A percentile compares a stretch with the other conserved stretches of the same genome.
These are phyloP conservation scores for Gonapodya prolifera DNA, from an alignment of 192 early-diverging fungal species.

Conservation along the genomic window DNA sequence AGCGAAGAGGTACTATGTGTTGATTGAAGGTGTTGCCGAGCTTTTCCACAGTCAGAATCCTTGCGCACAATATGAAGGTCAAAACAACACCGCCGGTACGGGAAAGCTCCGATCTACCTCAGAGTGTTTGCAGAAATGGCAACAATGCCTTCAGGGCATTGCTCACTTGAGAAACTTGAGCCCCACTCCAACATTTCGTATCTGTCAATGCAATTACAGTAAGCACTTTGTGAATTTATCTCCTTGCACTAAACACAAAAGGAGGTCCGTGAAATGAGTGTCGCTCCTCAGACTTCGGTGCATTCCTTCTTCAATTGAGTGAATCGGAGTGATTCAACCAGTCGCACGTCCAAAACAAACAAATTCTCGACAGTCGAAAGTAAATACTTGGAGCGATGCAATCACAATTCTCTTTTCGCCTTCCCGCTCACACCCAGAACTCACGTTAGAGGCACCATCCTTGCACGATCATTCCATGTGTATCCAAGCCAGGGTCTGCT, in stretches of 20 bases:
- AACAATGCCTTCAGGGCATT: conserved; percentile 80
- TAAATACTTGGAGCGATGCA: no score
- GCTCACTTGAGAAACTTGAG: conserved; percentile 66
- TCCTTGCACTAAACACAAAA: not conserved
- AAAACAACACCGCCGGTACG: conserved; percentile 6
- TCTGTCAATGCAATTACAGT: conserved; percentile 15
- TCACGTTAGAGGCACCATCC: conserved; percentile 64
- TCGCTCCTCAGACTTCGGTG: no score
- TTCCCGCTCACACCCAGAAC: no score
- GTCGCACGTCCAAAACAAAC: no score
- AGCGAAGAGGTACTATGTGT: conserved; percentile 63
- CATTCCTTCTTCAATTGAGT: no score
- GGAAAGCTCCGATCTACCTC: conserved; percentile 8
- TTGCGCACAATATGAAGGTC: not conserved
- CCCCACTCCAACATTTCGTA: conserved; percentile 80
- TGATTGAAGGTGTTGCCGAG: conserved; percentile 75
- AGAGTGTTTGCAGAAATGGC: conserved; percentile 75
- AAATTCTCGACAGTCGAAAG: no score
- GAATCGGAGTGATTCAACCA: no score
- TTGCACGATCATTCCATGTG: conserved; percentile 54
- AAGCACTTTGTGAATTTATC: conserved; percentile 1
- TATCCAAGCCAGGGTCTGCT: conserved; percentile 84
- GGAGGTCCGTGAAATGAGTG: not conserved
- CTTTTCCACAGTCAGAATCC: conserved; percentile 76
- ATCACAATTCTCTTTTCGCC: no score